Conservation (phyloP, 306 rosid genomes). For the Vigna radiata region DNA sequence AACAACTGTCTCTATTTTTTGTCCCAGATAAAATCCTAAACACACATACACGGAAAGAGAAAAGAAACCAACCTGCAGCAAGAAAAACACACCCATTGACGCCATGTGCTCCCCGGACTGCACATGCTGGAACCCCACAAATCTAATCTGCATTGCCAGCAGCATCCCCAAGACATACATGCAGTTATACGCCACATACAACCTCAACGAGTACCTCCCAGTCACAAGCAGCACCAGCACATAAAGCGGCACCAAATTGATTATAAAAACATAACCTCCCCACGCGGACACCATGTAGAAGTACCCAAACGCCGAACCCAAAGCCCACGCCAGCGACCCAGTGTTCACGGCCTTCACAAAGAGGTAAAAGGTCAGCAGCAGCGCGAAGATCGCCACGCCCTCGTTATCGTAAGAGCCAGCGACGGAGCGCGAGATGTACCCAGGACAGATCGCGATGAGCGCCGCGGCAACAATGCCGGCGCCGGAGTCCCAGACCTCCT, state of each 20-base stretch:
- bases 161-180: conserved; percentile 94
- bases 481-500: conserved; percentile 95
- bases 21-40: not conserved
- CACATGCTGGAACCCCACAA: conserved; percentile 98
- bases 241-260: conserved; percentile 85
- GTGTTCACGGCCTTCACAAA: conserved; percentile 97
- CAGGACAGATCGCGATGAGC: conserved; percentile 94
- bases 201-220: conserved; percentile 89
- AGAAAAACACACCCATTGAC: conserved; percentile 98
- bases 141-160: conserved; percentile 98
- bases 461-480: conserved; percentile 96
- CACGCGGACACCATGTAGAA: conserved; percentile 99
- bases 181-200: conserved; percentile 91
- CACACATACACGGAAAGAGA: not conserved
- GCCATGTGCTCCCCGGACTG: conserved; percentile 99
- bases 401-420: conserved; percentile 99
- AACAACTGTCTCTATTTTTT: not conserved
- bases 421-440: conserved; percentile 93
- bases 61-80: conserved; percentile 74
- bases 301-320: conserved; percentile 93
- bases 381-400: conserved; percentile 92
- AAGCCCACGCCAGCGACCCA: conserved; percentile 89
- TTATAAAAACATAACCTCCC: conserved; percentile 97
- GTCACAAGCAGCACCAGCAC: conserved; percentile 86
- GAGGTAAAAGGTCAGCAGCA: conserved; percentile 81